Base-by-base conservation (phyloP, 2,329 filamentous ascomycete genomes). In the Fusarium metavorans region DNA sequence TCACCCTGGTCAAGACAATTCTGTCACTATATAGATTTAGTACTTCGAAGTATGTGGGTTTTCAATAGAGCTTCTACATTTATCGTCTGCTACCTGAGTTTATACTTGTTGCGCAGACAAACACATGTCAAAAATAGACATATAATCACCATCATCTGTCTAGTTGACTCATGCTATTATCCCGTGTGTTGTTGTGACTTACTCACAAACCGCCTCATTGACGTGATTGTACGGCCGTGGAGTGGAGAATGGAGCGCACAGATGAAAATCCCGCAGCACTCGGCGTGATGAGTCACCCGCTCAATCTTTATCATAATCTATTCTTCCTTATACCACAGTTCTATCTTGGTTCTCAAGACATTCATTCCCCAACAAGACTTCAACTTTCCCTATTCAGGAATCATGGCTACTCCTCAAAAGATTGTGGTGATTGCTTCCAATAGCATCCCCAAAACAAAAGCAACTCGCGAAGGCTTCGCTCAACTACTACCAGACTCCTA, bases 381-480 rank as follows among this genome's bases (percentile, higher is more conserved):
- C 11, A 52, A 52, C 18, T 30, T 30, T 9, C 4, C 6, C 10
- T n/a, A 14, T n/a, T 32, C 10, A 52, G 27, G 6, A 30, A 52
- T 6, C n/a, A 65, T 65, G 62, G 58, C 65, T 5, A 1, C 67
- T 8, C 30, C 45, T 54, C 45, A 54, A 13, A 68, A 71, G 25
- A n/a, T 48, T 2, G 74, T 78, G 25, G 52, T 85, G 37, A 79
- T 85, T 6, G 81, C 84, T 9, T 85, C 84, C 20, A 79, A 79
- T 16, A 85, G 85, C 68, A 82, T 83, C 35, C 80, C 84, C 76
- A 86, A 85, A 63, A 81, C 84, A 65, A 79, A 70, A 13, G 84
- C 84, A 34, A 75, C 83, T 9, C 76, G 73, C 8, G 69, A 81
- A 32, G 84, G 83, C 56, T 85, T 86, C 71, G 37, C 71, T 9